These are phyloP conservation scores for Arachnomyces sp. DNA, from an alignment of 2,329 filamentous ascomycete species.

Conservation along the genomic window DNA sequence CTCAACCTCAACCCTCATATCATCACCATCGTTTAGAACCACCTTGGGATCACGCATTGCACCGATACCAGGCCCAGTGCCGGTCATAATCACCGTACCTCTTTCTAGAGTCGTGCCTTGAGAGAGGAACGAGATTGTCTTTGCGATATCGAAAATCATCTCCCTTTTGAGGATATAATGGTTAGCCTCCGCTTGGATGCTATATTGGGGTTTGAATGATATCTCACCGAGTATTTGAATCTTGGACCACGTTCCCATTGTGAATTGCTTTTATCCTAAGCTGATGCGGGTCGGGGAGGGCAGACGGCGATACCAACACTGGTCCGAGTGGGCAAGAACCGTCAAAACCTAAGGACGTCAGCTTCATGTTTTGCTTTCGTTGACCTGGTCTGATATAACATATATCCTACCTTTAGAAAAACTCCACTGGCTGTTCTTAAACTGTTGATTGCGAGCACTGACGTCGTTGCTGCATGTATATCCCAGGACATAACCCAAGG, in stretches of 20 bases:
- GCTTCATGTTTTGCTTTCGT: not conserved
- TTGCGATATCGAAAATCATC: conserved; percentile 32
- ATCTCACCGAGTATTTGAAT: conserved; percentile 24
- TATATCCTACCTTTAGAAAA: conserved; percentile 31
- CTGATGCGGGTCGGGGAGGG: conserved; percentile 25
- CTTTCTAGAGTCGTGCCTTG: conserved; percentile 31
- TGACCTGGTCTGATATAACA: too few relatives aligned
- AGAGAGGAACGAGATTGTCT: conserved; percentile 29
- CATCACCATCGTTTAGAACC: conserved; percentile 29
- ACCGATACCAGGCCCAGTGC: conserved; percentile 37
- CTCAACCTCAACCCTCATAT: conserved; percentile 32
- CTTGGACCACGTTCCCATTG: conserved; percentile 30
- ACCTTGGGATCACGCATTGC: conserved; percentile 34
- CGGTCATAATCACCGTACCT: conserved; percentile 34
- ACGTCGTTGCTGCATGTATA: conserved; percentile 36
- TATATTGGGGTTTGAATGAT: too few relatives aligned
- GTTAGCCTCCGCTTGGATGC: not conserved
- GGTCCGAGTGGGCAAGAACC: conserved; percentile 30
- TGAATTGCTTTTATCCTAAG: conserved; percentile 27
- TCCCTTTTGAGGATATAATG: conserved; percentile 17
- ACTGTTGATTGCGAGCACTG: conserved; percentile 29
- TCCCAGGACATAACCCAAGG: conserved; percentile 33
- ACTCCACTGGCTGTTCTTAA: conserved; percentile 34
- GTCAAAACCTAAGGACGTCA: conserved; percentile 21
- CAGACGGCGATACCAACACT: conserved; percentile 24